A percentile compares a stretch with the other conserved stretches of the same genome.
Evolutionary conservation across 805 yeast genomes (phyloP).

Genomic region (Cyberlindnera maritima): DNA sequence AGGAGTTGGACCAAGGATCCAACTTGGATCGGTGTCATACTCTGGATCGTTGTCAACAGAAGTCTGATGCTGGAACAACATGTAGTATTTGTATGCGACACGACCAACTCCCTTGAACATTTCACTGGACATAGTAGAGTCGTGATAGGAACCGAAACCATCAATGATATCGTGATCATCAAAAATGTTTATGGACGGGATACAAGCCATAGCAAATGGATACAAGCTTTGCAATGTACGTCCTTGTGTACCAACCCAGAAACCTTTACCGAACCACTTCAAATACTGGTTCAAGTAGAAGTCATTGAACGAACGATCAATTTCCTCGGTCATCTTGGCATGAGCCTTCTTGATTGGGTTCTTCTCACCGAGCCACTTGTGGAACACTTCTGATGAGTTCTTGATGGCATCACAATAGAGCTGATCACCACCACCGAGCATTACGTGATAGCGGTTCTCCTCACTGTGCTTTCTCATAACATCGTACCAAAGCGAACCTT

Average conservation of each 20-base stretch:
- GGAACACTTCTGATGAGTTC: slow-evolving; percentile 47
- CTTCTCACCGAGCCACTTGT: slow-evolving; percentile 60
- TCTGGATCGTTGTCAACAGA: slow-evolving; percentile 42
- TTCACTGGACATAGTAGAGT: slow-evolving; percentile 67
- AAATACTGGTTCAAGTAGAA: slow-evolving; percentile 75
- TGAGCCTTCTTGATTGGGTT: slow-evolving; percentile 45
- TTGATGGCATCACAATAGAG: slow-evolving; percentile 84
- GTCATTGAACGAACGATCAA: slow-evolving; percentile 52
- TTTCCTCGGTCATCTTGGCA: slow-evolving; percentile 44
- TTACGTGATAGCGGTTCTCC: slow-evolving; percentile 74
- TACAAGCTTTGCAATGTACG: slow-evolving; percentile 62
- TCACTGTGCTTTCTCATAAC: slow-evolving; percentile 64
- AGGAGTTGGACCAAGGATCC: slow-evolving; percentile 56
- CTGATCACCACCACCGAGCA: slow-evolving; percentile 98
- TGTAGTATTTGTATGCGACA: slow-evolving; percentile 79
- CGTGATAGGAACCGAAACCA: slow-evolving; percentile 88
- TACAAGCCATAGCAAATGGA: slow-evolving; percentile 75
- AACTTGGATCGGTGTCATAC: slow-evolving; percentile 42
- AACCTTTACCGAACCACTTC: slow-evolving; percentile 89
- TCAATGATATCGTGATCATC: slow-evolving; percentile 98
- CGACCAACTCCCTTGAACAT: slow-evolving; percentile 73
- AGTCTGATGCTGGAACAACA: slow-evolving; percentile 89
- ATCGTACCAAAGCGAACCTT: slow-evolving; percentile 84
- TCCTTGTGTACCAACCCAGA: slow-evolving; percentile 70
- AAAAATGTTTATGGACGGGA: slow-evolving; percentile 81